Conservation (phyloP, 192 early-diverging fungal genomes). For the Linnemannia elongata region DNA sequence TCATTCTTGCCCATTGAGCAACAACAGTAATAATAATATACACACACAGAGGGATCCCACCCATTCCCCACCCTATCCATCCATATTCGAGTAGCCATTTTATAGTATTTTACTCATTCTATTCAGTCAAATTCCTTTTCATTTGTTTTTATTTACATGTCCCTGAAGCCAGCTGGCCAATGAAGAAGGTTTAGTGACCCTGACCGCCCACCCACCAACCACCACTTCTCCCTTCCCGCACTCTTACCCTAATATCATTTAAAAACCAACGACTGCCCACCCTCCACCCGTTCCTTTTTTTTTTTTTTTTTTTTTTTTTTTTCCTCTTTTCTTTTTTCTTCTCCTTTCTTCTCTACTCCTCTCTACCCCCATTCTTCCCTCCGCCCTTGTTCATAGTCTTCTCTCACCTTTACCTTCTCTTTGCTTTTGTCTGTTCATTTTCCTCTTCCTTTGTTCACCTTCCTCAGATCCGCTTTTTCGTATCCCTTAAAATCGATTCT, state of each 20-base stretch:
- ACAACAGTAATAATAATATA: background rate
- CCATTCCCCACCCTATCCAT: background rate
- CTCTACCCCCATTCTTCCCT: background rate
- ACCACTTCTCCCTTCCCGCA: no score
- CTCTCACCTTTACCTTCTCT: slow-evolving; percentile 1
- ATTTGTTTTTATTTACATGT: background rate
- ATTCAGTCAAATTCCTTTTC: background rate
- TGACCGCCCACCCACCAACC: background rate
- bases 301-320: background rate
- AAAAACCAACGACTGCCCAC: background rate
- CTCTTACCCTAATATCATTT: background rate
- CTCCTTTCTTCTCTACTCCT: background rate
- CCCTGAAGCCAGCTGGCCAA: background rate
- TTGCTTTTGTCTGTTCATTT: background rate
- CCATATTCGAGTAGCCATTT: background rate
- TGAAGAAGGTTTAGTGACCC: background rate
- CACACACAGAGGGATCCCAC: background rate
- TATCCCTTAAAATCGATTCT: background rate
- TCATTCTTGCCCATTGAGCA: background rate
- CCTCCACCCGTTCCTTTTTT: background rate
- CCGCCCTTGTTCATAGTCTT: slow-evolving; percentile 11
- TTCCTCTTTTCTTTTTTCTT: background rate
- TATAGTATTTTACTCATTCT: background rate
- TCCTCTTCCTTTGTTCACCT: background rate
- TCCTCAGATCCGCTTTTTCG: background rate